Evolutionary conservation across 73 alveolate species (phyloP).

Genomic region (Tetrahymena elliotti): DNA sequence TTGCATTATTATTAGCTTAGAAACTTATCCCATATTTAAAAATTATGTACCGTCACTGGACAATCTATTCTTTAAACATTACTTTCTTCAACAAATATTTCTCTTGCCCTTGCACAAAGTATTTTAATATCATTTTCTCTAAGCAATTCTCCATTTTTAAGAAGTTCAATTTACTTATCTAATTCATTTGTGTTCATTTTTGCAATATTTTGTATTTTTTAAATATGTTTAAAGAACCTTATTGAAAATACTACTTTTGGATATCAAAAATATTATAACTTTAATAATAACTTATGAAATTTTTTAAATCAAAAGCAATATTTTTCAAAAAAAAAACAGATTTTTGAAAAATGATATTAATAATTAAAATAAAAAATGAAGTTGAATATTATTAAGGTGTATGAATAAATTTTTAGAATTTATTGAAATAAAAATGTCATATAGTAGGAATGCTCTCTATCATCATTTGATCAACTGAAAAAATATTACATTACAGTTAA

Average conservation of each 20-base stretch:
- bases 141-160: slow-evolving; percentile 22
- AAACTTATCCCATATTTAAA: background rate
- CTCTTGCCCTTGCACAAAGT: slow-evolving; percentile 36
- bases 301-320: background rate
- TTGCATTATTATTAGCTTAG: background rate
- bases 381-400: background rate
- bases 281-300: background rate
- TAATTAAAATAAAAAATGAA: too few relatives aligned
- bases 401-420: too few relatives aligned
- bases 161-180: slow-evolving; percentile 23
- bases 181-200: slow-evolving; percentile 6
- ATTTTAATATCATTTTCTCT: slow-evolving; percentile 20
- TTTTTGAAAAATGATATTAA: too few relatives aligned
- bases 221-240: background rate
- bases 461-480: too few relatives aligned
- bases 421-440: too few relatives aligned
- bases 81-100: slow-evolving; percentile 74
- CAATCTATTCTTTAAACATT: slow-evolving; percentile 64
- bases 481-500: background rate
- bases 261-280: background rate
- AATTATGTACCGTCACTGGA: slow-evolving; percentile 63
- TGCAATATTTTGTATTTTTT: background rate
- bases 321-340: too few relatives aligned
- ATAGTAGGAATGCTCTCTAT: too few relatives aligned
- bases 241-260: background rate